Conservation (phyloP, 2,329 filamentous ascomycete species). For the Pseudofabraea citricarpa region DNA sequence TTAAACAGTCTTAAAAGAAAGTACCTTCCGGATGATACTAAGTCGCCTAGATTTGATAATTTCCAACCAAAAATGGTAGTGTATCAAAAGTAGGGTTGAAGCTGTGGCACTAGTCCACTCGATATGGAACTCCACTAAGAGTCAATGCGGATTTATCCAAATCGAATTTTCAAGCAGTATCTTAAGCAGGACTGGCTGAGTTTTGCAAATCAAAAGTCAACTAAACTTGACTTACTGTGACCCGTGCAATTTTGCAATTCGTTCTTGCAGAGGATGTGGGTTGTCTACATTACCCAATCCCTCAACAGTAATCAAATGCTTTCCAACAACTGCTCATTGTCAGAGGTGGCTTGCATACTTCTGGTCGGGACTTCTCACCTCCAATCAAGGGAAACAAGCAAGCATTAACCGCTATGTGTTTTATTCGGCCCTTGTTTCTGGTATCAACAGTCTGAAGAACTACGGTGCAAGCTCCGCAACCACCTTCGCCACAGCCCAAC, state of each 20-base stretch:
- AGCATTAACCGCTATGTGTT: slow-evolving; percentile 92
- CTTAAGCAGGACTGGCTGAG: no score
- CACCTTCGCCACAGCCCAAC: slow-evolving; percentile 90
- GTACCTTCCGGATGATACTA: no score
- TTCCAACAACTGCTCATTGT: slow-evolving; percentile 84
- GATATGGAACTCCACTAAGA: no score
- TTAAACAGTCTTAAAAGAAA: no score
- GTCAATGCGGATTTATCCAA: no score
- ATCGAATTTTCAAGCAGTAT: no score
- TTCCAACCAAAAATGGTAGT: no score
- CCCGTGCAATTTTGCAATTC: slow-evolving; percentile 84
- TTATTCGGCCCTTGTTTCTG: slow-evolving; percentile 66
- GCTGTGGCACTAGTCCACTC: no score
- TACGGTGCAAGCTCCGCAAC: slow-evolving; percentile 91
- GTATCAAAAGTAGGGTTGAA: no score
- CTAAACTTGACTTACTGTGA: slow-evolving; percentile 62
- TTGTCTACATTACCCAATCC: slow-evolving; percentile 81
- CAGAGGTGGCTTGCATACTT: slow-evolving; percentile 48
- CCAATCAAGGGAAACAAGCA: slow-evolving; percentile 51
- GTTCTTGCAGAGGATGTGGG: slow-evolving; percentile 84
- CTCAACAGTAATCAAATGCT: slow-evolving; percentile 95
- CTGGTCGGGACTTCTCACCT: slow-evolving; percentile 9
- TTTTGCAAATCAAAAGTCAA: not conserved
- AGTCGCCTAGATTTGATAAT: no score
- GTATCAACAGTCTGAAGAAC: slow-evolving; percentile 78